Conservation (phyloP, 176 grass and related monocot species). For the Carex myosuroides region DNA sequence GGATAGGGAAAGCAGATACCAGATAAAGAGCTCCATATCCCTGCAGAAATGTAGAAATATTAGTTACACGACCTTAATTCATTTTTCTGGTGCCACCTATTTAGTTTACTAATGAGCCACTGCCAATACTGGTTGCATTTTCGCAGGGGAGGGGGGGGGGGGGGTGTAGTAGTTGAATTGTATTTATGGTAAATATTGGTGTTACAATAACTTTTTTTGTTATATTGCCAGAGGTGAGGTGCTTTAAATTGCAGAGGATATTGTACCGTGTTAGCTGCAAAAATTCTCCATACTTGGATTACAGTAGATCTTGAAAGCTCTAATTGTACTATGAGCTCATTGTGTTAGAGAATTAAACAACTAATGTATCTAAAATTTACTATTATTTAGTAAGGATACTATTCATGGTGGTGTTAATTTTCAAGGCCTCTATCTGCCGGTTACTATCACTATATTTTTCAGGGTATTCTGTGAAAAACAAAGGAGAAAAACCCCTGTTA, state of each 20-base stretch:
- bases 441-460: neutral
- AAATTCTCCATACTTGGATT: neutral
- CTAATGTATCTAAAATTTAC: neutral
- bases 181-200: neutral
- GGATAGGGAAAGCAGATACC: conserved; percentile 65
- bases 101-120: neutral
- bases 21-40: conserved; percentile 92
- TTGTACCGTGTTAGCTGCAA: neutral
- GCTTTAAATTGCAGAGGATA: neutral
- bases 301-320: too few relatives aligned
- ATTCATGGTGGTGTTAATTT: neutral
- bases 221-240: neutral
- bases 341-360: neutral
- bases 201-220: neutral
- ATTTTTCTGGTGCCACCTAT: neutral
- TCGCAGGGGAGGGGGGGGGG: neutral
- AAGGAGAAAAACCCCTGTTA: neutral
- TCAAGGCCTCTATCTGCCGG: neutral
- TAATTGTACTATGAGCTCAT: neutral
- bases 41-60: conserved; percentile 38
- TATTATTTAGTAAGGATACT: neutral
- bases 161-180: neutral
- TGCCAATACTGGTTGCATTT: neutral
- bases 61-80: neutral
- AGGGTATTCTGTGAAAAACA: neutral